Percentiles rank a stretch among this genome's conserved stretches.
Evolutionary conservation across 2,329 filamentous ascomycete species (phyloP).

Genomic region (Paecilomyces formosus): DNA sequence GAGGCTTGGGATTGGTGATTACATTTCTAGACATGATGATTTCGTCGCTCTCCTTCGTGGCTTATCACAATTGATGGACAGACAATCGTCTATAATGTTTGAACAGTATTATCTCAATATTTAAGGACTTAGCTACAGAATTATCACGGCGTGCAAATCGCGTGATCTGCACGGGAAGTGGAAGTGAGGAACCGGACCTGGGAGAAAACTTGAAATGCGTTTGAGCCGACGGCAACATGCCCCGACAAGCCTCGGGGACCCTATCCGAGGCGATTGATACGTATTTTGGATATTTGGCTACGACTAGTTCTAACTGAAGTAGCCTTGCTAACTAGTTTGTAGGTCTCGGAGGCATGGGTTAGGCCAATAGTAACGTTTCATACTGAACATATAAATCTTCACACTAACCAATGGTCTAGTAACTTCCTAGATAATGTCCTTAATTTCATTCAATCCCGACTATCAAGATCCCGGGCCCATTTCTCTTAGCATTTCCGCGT

Average conservation of each 20-base stretch:
- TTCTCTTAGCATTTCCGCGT: slow-evolving; percentile 2
- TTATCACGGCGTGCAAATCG: not conserved
- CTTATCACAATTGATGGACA: not conserved
- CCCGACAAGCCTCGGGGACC: not conserved
- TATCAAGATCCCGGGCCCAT: not conserved
- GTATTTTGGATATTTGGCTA: not conserved
- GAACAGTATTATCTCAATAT: not conserved
- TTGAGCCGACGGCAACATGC: not conserved
- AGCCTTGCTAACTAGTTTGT: not conserved
- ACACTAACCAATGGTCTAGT: not conserved
- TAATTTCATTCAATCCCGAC: not conserved
- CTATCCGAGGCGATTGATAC: not conserved
- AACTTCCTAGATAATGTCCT: no score
- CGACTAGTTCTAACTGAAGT: no score
- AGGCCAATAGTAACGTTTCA: not conserved
- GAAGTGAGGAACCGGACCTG: no score
- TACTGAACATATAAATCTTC: not conserved
- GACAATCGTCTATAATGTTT: not conserved
- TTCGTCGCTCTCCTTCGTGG: not conserved
- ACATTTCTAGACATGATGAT: not conserved
- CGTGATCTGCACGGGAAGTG: not conserved
- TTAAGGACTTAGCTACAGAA: not conserved
- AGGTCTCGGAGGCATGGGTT: not conserved
- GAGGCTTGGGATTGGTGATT: not conserved
- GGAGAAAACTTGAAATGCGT: not conserved